A percentile compares a stretch with the other conserved stretches of the same genome.
phyloP scores from a whole-genome alignment of 179 eudicot species.

The Carnegiea gigantea region DNA sequence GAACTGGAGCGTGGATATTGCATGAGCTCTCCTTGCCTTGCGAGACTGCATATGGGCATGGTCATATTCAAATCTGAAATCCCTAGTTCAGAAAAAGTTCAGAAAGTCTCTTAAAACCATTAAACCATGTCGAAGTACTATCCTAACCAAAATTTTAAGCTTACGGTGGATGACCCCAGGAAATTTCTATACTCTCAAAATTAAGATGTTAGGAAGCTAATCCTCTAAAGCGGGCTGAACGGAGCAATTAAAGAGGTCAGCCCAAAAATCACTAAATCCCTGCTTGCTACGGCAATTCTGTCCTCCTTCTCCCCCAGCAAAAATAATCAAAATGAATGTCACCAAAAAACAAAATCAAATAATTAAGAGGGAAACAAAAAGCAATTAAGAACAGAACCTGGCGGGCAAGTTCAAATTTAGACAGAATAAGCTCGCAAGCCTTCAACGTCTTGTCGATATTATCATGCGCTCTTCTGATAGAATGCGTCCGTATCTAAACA shows the following conservation, averaged over 20 bases:
- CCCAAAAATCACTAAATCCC: background rate
- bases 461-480: conserved; percentile 72
- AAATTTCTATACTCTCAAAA: background rate
- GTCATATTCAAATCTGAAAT: no score
- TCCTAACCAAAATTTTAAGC: background rate
- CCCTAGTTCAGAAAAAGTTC: no score
- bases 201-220: no score
- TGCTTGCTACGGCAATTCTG: background rate
- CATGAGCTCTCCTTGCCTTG: no score
- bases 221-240: no score
- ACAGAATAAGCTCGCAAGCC: conserved; percentile 51
- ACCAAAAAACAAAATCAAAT: background rate
- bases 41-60: no score
- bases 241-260: background rate
- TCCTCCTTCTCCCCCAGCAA: background rate
- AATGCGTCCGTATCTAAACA: conserved; percentile 59
- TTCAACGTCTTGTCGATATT: conserved; percentile 70
- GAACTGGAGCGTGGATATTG: no score
- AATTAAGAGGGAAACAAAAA: background rate
- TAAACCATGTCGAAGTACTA: background rate
- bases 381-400: conserved; percentile 37
- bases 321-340: background rate
- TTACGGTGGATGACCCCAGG: background rate
- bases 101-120: no score
- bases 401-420: conserved; percentile 56